Conservation (phyloP, 2,329 filamentous ascomycete genomes). For the Acarospora socialis region DNA sequence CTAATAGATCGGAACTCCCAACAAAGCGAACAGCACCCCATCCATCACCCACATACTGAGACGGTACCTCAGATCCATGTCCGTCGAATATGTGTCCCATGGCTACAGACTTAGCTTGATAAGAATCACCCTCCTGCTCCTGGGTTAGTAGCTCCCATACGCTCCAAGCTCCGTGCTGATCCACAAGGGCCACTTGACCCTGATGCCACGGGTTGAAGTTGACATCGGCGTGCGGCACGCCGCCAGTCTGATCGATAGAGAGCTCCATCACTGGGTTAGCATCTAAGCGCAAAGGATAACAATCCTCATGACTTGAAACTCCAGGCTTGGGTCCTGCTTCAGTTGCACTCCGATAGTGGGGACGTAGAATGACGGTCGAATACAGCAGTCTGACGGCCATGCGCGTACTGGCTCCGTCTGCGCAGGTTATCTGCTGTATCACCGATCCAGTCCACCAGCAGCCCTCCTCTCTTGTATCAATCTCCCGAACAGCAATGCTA, state of each 20-base stretch:
- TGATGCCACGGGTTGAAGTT: constrained; percentile 46
- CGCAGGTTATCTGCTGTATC: constrained; percentile 4
- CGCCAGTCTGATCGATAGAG: constrained; percentile 28
- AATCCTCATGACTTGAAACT: constrained; percentile 7
- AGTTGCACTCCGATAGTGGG: constrained; percentile 22
- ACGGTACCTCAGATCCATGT: constrained; percentile 12
- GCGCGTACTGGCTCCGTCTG: constrained; percentile 7
- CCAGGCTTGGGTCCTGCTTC: constrained; percentile 14
- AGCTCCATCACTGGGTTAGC: constrained; percentile 34
- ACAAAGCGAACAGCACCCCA: constrained; percentile 23
- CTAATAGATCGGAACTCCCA: constrained; percentile 17
- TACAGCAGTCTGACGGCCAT: constrained; percentile 25
- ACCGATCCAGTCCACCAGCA: constrained; percentile 16
- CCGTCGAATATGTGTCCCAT: constrained; percentile 22
- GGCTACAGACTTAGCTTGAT: constrained; percentile 17
- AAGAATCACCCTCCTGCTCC: constrained; percentile 18
- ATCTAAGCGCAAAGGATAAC: constrained; percentile 30
- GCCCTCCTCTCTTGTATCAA: constrained; percentile 21
- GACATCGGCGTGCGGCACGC: constrained; percentile 37
- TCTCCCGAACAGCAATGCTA: too few relatives aligned
- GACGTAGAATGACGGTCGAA: constrained; percentile 34
- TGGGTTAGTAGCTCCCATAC: constrained; percentile 31
- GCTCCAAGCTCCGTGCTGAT: constrained; percentile 40
- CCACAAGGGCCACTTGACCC: constrained; percentile 41
- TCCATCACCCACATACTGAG: constrained; percentile 22